Conservation (phyloP, 495 filamentous ascomycete species). For the Staphylotrichum tortipilum region DNA sequence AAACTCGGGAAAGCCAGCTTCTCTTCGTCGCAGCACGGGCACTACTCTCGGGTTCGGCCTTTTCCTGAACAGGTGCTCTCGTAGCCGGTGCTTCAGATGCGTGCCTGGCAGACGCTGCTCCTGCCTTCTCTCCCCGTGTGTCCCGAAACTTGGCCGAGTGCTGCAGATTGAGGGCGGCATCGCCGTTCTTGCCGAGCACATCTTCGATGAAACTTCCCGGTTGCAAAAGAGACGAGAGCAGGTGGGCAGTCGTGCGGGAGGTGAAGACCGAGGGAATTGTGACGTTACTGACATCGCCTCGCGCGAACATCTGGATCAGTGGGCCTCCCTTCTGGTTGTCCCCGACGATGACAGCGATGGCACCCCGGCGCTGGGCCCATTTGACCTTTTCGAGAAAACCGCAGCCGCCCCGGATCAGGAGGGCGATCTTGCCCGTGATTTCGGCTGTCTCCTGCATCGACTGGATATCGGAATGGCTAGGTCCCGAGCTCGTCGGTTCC, state of each 20-base stretch:
- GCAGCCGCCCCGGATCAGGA: conserved; percentile 87
- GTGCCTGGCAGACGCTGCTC: conserved; percentile 7
- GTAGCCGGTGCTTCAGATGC: conserved; percentile 1
- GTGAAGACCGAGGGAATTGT: conserved; percentile 93
- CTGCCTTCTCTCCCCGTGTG: conserved; percentile 32
- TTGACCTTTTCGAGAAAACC: conserved; percentile 96
- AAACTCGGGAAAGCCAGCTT: conserved; percentile 51
- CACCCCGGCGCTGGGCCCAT: conserved; percentile 89
- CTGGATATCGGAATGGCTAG: conserved; percentile 81
- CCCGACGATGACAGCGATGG: conserved; percentile 82
- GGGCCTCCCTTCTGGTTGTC: conserved; percentile 79
- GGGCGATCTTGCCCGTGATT: conserved; percentile 83
- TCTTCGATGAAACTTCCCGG: conserved; percentile 53
- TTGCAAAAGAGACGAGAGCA: conserved; percentile 83
- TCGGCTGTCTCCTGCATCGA: conserved; percentile 90
- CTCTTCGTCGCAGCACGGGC: conserved; percentile 8
- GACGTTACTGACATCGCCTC: conserved; percentile 88
- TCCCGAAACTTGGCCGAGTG: conserved; percentile 36
- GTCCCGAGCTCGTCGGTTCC: conserved; percentile 31
- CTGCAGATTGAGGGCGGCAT: conserved; percentile 39
- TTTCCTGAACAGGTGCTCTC: conserved; percentile 5
- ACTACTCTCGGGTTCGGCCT: background rate
- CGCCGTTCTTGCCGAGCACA: conserved; percentile 44
- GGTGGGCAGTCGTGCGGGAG: conserved; percentile 85
- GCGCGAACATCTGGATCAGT: conserved; percentile 95